Evolutionary conservation across 257 asterid genomes (phyloP).

Genomic region (Echium plantagineum): DNA sequence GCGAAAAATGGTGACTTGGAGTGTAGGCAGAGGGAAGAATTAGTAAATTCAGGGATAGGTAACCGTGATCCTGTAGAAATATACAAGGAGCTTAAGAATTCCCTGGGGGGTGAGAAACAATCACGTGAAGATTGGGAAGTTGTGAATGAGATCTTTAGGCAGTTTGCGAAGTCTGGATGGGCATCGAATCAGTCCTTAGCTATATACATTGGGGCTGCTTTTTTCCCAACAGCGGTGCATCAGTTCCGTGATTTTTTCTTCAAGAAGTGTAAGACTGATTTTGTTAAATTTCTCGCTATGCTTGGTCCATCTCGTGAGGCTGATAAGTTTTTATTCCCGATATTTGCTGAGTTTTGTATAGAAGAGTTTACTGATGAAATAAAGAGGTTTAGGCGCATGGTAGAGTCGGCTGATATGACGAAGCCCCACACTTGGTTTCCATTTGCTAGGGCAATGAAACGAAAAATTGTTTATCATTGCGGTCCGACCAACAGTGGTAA

Average conservation of each 20-base stretch:
- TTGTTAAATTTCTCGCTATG: constrained; percentile 43
- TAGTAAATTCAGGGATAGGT: constrained; percentile 25
- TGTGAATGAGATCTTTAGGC: constrained; percentile 36
- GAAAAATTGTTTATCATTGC: constrained; percentile 77
- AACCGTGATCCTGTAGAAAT: constrained; percentile 52
- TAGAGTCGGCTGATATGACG: constrained; percentile 82
- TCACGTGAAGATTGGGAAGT: constrained; percentile 43
- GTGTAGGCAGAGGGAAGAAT: constrained; percentile 12
- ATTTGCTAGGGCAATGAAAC: constrained; percentile 92
- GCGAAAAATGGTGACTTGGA: constrained; percentile 8
- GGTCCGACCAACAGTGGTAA: constrained; percentile 99
- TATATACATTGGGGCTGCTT: constrained; percentile 65
- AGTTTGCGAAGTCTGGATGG: constrained; percentile 66
- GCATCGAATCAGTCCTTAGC: constrained; percentile 83
- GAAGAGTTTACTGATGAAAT: constrained; percentile 69
- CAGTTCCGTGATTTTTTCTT: constrained; percentile 44
- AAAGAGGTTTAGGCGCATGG: constrained; percentile 62
- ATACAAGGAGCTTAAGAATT: constrained; percentile 42
- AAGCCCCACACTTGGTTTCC: constrained; percentile 97
- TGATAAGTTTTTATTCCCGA: constrained; percentile 69
- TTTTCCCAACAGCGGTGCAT: constrained; percentile 58
- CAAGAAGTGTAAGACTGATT: constrained; percentile 35
- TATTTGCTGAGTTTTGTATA: constrained; percentile 73
- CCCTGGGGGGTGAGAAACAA: constrained; percentile 16
- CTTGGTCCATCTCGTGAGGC: constrained; percentile 60